Evolutionary conservation across 495 filamentous ascomycete species (phyloP).

Genomic region (Talaromyces ruber): DNA sequence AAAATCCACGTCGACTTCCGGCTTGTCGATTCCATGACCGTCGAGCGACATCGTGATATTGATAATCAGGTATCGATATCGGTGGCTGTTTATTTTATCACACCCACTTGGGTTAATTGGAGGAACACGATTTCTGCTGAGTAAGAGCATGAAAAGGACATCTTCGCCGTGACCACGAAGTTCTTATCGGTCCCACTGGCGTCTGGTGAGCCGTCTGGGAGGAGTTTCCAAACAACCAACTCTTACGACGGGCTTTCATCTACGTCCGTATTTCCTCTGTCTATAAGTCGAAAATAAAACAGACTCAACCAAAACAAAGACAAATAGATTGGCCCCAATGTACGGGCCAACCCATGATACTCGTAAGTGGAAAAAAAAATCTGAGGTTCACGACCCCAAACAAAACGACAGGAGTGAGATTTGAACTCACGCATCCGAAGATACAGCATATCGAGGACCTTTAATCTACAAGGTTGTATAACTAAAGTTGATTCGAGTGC

Average conservation of each 20-base stretch:
- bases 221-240: too few relatives aligned
- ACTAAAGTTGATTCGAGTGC: too few relatives aligned
- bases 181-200: background rate
- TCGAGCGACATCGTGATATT: background rate
- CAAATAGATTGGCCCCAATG: too few relatives aligned
- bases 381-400: too few relatives aligned
- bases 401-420: background rate
- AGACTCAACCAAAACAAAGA: too few relatives aligned
- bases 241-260: too few relatives aligned
- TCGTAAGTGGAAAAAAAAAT: too few relatives aligned
- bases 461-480: too few relatives aligned
- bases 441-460: background rate
- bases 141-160: background rate
- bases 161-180: background rate
- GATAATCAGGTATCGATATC: background rate
- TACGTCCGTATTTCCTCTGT: too few relatives aligned
- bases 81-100: background rate
- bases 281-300: too few relatives aligned
- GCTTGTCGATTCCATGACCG: background rate
- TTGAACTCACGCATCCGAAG: background rate
- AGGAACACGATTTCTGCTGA: background rate
- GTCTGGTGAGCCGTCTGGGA: background rate
- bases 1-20: constrained; percentile 51
- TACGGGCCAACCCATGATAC: too few relatives aligned
- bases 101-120: background rate